Conservation (phyloP, 495 filamentous ascomycete genomes). For the Trichoderma erinaceum region DNA sequence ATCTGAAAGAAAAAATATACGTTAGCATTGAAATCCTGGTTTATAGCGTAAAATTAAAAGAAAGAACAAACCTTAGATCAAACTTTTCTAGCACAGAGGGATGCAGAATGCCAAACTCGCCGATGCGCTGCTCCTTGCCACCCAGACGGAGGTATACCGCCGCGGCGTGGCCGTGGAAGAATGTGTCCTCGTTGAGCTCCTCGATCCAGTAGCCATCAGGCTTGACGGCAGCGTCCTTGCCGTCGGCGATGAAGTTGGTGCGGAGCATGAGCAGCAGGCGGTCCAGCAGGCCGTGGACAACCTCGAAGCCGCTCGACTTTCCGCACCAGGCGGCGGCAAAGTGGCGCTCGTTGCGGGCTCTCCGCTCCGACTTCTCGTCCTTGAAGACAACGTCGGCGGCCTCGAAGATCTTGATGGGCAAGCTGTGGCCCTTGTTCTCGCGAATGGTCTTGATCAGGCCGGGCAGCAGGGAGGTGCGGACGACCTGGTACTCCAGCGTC, state of each 20-base stretch:
- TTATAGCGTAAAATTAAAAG: constrained; percentile 16
- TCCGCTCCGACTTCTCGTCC: constrained; percentile 68
- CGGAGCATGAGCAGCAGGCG: constrained; percentile 90
- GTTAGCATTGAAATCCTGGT: constrained; percentile 1
- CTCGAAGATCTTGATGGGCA: constrained; percentile 93
- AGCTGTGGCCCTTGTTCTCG: constrained; percentile 84
- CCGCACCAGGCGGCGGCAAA: constrained; percentile 94
- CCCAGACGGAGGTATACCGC: constrained; percentile 66
- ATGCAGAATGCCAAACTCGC: constrained; percentile 88
- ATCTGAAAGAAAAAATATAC: constrained; percentile 38
- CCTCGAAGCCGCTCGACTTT: constrained; percentile 92
- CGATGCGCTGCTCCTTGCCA: constrained; percentile 66
- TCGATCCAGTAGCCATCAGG: constrained; percentile 84
- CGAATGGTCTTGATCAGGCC: constrained; percentile 91
- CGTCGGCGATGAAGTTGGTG: constrained; percentile 66
- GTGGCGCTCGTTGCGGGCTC: constrained; percentile 84
- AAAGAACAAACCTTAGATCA: constrained; percentile 60
- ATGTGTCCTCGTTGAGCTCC: constrained; percentile 82
- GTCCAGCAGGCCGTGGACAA: constrained; percentile 91
- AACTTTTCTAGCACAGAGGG: constrained; percentile 90
- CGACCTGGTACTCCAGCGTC: constrained; percentile 92
- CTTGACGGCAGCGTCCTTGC: constrained; percentile 52
- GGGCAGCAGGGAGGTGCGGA: constrained; percentile 81
- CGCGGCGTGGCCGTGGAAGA: constrained; percentile 85
- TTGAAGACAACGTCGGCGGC: constrained; percentile 88